A percentile compares a stretch with the other conserved stretches of the same genome.
Conservation (phyloP, 306 rosid genomes). For the Cucumis hystrix region DNA sequence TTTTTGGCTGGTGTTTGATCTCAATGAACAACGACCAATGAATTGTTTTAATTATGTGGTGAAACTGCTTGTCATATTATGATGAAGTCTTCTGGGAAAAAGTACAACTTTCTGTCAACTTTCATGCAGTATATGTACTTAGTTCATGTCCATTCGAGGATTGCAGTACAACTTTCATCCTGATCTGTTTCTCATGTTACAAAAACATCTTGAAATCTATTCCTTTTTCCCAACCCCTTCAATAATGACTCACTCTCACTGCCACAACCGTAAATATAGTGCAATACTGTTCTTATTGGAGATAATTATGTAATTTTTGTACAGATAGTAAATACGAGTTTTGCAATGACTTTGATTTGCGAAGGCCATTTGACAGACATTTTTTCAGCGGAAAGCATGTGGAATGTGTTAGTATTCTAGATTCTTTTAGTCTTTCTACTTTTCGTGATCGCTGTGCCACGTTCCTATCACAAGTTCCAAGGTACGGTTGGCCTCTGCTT, state of each 20-base stretch:
- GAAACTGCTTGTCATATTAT: not conserved
- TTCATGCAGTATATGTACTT: not conserved
- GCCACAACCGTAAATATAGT: not conserved
- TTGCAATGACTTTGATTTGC: slow-evolving; percentile 74
- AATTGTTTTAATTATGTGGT: not conserved
- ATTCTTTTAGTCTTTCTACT: slow-evolving; percentile 39
- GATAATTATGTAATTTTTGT: slow-evolving; percentile 1
- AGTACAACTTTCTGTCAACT: not conserved
- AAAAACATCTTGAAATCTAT: not conserved
- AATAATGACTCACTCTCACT: not conserved
- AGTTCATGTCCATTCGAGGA: not conserved
- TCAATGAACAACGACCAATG: not conserved
- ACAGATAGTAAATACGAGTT: slow-evolving; percentile 49
- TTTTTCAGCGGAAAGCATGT: slow-evolving; percentile 36
- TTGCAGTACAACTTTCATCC: no score
- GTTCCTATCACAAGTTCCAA: slow-evolving; percentile 53
- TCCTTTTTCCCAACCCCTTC: not conserved
- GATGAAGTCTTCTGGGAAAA: not conserved
- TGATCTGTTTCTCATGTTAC: not conserved
- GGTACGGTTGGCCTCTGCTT: slow-evolving; percentile 22
- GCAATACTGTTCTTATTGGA: not conserved
- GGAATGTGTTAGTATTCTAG: slow-evolving; percentile 58
- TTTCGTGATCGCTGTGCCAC: slow-evolving; percentile 51
- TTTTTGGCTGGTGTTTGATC: not conserved
- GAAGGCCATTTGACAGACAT: slow-evolving; percentile 67